phyloP scores from a whole-genome alignment of 441 rosid species.

The Geranium incanum region DNA sequence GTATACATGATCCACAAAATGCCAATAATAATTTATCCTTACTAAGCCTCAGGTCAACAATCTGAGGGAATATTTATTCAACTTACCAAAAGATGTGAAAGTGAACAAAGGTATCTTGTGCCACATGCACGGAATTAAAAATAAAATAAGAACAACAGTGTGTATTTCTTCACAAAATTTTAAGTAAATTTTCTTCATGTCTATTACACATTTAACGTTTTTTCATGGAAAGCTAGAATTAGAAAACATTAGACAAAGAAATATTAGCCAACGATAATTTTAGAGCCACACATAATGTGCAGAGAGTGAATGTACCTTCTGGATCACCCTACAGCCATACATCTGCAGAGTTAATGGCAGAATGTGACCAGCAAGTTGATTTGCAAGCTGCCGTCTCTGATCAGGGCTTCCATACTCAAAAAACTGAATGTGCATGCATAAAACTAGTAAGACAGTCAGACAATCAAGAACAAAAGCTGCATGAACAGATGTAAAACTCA shows the following conservation, averaged over 20 bases:
- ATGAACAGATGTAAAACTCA: slow-evolving; percentile 1
- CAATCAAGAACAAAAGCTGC: slow-evolving; percentile 1
- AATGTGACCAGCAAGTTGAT: slow-evolving; percentile 58
- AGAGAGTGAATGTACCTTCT: slow-evolving; percentile 42
- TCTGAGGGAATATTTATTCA: not conserved
- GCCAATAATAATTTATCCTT: not conserved
- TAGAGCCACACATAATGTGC: slow-evolving; percentile 5
- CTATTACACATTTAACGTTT: not conserved
- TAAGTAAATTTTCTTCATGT: not conserved
- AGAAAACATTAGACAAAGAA: not conserved
- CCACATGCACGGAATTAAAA: not conserved
- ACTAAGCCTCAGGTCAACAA: not conserved
- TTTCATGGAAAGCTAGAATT: not conserved
- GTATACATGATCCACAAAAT: not conserved
- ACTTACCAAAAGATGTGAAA: not conserved
- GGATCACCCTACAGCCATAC: slow-evolving; percentile 85
- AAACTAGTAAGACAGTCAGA: slow-evolving; percentile 7
- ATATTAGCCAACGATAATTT: not conserved
- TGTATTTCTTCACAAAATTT: not conserved
- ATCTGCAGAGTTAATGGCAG: slow-evolving; percentile 64
- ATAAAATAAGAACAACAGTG: not conserved
- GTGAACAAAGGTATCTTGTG: not conserved
- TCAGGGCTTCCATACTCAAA: slow-evolving; percentile 57
- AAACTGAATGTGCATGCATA: slow-evolving; percentile 35
- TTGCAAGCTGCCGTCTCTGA: slow-evolving; percentile 61